Base-by-base conservation (phyloP, 2,329 filamentous ascomycete genomes). In the Pseudocercospora cruenta region DNA sequence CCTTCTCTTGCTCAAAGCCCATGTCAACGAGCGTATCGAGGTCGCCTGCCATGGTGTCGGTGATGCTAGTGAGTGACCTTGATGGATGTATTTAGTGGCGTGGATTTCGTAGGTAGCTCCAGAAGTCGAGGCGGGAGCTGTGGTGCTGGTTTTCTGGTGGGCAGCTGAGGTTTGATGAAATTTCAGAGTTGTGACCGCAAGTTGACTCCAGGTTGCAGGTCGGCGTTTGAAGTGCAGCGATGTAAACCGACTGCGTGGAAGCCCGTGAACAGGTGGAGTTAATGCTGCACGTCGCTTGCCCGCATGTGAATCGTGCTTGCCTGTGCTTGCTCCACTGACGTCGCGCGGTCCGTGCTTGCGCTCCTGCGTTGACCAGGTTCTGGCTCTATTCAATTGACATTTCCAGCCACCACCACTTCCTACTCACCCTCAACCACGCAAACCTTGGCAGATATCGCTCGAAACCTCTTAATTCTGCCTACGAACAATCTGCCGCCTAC, bases 1-100 rank as follows among this genome's bases (percentile, higher is more conserved):
- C 90, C 71, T 92, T 89, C 75, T 92, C 88, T 74, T 88, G 87
- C 70, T 96, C 92, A 76, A 99, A 99, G 80, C 88, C 88, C 87
- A 90, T 90, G 66, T 87, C 86, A 72, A 87, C 78, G 72, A 90
- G 85, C 76, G 85, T 82, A 53, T 88, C 84, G 43, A 89, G 80
- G 75, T 90, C 87, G 64, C 84, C 82, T 5, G 80, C 75, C 79
- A 82, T 84, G 51, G n/a, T 39, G 62, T 9, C 19, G 26, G 26
- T 54, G 53, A 26, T 31, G 4, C n/a, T 54, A 53, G 68, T 58
- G 63, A 53, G 68, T 10, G 36, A 26, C 43, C 21, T 58, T 58
- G 60, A 53, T 51, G 58, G 28, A 21, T 51, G 58, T 36, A 12
- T 43, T 19, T 45, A 58, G 60, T 61, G 58, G 58, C 45, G 47